Conservation (phyloP, 2,329 filamentous ascomycete genomes). For the Pseudocercospora vitis region DNA sequence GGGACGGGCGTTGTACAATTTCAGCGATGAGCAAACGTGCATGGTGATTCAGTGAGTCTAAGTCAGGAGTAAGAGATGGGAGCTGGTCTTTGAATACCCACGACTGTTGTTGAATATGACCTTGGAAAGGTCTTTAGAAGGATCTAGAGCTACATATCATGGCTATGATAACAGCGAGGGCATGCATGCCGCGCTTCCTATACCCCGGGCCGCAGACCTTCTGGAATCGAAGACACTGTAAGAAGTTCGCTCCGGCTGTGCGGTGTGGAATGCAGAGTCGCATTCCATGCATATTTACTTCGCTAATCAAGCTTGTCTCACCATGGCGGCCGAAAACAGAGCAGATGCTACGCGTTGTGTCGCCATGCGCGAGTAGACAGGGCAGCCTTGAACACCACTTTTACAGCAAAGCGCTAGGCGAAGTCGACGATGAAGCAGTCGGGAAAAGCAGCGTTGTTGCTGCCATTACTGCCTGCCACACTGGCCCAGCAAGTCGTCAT, state of each 20-base stretch:
- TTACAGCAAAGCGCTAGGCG: too few species aligned
- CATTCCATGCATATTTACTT: constrained; percentile 10
- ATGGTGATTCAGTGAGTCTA: background rate
- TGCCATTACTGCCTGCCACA: background rate
- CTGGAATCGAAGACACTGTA: too few species aligned
- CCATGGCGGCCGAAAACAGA: background rate
- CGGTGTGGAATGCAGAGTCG: constrained; percentile 3
- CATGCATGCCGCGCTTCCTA: background rate
- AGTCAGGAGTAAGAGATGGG: constrained; percentile 4
- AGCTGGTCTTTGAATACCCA: constrained; percentile 3
- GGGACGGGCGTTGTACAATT: background rate
- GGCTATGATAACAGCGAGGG: constrained; percentile 6
- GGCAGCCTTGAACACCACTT: too few species aligned
- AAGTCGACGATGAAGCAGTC: background rate
- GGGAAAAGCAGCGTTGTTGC: background rate
- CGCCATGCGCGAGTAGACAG: too few species aligned
- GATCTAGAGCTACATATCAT: background rate
- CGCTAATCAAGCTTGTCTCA: background rate
- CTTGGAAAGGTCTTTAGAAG: background rate
- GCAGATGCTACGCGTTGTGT: background rate
- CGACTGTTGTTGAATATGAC: constrained; percentile 4
- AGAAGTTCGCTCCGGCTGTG: too few species aligned
- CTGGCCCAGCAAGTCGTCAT: background rate
- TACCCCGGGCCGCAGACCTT: background rate
- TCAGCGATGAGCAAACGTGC: background rate